Percentiles rank a stretch among this genome's conserved stretches.
Conservation (phyloP, 1,139 yeast genomes). For the Kodamaea alishanica region DNA sequence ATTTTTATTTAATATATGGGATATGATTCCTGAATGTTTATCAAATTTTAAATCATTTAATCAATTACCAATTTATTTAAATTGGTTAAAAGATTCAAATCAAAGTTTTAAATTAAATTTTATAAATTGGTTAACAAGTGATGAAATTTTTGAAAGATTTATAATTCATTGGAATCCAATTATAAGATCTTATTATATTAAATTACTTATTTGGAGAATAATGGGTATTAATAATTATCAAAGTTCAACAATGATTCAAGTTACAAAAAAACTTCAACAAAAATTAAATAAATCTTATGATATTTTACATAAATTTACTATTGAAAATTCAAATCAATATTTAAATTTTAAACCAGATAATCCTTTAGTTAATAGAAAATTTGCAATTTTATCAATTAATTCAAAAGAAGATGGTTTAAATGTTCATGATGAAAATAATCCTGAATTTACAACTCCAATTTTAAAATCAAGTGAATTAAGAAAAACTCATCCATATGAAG, state of each 20-base stretch:
- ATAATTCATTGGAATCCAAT: conserved; percentile 81
- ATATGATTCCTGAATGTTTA: conserved; percentile 49
- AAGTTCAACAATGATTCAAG: conserved; percentile 31
- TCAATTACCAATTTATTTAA: conserved; percentile 7
- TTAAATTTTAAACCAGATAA: conserved; percentile 40
- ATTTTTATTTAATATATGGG: conserved; percentile 73
- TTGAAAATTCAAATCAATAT: conserved; percentile 5
- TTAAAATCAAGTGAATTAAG: conserved; percentile 32
- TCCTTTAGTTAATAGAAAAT: conserved; percentile 51
- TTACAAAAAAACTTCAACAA: conserved; percentile 28
- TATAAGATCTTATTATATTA: conserved; percentile 63
- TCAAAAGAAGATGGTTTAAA: conserved; percentile 26
- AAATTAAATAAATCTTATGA: conserved; percentile 26
- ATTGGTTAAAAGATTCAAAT: conserved; percentile 35
- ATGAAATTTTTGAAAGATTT: conserved; percentile 48
- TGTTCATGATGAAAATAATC: conserved; percentile 15
- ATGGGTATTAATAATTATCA: conserved; percentile 48
- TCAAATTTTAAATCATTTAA: conserved; percentile 8
- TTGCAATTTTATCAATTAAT: conserved; percentile 40
- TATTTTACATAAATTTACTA: conserved; percentile 17
- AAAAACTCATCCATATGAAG: conserved; percentile 64
- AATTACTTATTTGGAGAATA: conserved; percentile 66
- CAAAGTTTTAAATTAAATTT: conserved; percentile 45
- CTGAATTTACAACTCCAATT: conserved; percentile 14
- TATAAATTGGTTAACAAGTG: conserved; percentile 52